These are phyloP conservation scores for Discostella pseudostelligera DNA, from an alignment of 108 stramenopile species.

Conservation along the genomic window DNA sequence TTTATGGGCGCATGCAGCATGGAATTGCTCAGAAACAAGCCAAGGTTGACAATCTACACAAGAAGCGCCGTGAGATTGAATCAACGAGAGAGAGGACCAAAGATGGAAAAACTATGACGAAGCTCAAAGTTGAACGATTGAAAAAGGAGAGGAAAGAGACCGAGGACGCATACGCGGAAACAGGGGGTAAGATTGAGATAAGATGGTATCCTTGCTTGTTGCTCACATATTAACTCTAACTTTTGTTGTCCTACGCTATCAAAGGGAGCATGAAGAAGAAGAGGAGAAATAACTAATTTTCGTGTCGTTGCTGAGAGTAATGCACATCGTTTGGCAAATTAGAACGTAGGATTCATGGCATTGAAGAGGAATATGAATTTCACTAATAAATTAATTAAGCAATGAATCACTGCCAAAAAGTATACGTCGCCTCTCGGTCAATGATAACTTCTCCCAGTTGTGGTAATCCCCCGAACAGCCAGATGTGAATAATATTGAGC, in stretches of 20 bases:
- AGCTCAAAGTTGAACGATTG: constrained; percentile 76
- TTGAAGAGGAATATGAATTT: not conserved
- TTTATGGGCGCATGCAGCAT: constrained; percentile 93
- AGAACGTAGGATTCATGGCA: not conserved
- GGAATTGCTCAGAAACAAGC: constrained; percentile 83
- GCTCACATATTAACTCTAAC: not conserved
- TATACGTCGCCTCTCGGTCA: constrained; percentile 61
- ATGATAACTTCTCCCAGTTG: constrained; percentile 47
- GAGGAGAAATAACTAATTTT: constrained; percentile 21
- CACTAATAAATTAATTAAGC: constrained; percentile 22
- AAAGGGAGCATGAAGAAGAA: constrained; percentile 41
- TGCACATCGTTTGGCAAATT: not conserved
- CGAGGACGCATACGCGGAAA: constrained; percentile 28
- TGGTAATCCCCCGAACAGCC: constrained; percentile 58
- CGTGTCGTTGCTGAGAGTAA: too few relatives aligned
- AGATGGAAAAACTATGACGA: constrained; percentile 59
- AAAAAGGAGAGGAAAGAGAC: constrained; percentile 35
- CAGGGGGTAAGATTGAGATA: constrained; percentile 10
- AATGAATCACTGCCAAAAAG: constrained; percentile 84
- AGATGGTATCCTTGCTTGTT: not conserved
- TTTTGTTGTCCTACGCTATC: not conserved
- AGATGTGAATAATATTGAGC: constrained; percentile 51
- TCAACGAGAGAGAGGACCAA: constrained; percentile 51
- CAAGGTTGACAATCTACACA: constrained; percentile 74
- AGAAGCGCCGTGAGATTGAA: constrained; percentile 74